phyloP scores from a whole-genome alignment of 176 grass and related monocot species.

The Triticum turgidum region DNA sequence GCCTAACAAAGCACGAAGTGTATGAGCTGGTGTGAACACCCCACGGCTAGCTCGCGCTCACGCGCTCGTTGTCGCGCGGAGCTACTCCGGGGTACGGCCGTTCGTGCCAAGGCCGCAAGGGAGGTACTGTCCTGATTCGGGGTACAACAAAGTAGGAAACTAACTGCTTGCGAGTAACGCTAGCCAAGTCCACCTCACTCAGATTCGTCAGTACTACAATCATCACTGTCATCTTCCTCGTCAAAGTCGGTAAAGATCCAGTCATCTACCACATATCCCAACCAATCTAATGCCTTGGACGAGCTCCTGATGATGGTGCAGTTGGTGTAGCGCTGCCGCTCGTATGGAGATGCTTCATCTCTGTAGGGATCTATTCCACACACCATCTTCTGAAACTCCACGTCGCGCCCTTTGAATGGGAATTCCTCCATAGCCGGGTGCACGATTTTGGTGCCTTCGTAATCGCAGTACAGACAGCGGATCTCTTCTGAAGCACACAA shows the following conservation, averaged over 20 bases:
- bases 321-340: neutral
- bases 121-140: too few relatives aligned
- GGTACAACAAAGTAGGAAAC: too few relatives aligned
- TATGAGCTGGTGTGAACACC: too few relatives aligned
- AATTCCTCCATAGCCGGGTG: neutral
- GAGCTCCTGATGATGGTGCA: neutral
- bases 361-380: neutral
- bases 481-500: neutral
- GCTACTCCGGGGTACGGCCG: too few relatives aligned
- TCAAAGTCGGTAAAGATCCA: neutral
- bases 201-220: neutral
- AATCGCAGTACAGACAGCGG: neutral
- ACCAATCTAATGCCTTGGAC: neutral
- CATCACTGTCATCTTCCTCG: neutral
- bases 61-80: too few relatives aligned
- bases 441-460: neutral
- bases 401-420: neutral
- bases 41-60: too few relatives aligned
- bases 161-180: too few relatives aligned
- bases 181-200: neutral
- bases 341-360: neutral
- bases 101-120: too few relatives aligned
- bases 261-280: neutral
- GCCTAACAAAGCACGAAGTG: too few relatives aligned
- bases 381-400: neutral